These are phyloP conservation scores for Epichloe brachyelytri DNA, from an alignment of 2,329 filamentous ascomycete species.

Conservation along the genomic window DNA sequence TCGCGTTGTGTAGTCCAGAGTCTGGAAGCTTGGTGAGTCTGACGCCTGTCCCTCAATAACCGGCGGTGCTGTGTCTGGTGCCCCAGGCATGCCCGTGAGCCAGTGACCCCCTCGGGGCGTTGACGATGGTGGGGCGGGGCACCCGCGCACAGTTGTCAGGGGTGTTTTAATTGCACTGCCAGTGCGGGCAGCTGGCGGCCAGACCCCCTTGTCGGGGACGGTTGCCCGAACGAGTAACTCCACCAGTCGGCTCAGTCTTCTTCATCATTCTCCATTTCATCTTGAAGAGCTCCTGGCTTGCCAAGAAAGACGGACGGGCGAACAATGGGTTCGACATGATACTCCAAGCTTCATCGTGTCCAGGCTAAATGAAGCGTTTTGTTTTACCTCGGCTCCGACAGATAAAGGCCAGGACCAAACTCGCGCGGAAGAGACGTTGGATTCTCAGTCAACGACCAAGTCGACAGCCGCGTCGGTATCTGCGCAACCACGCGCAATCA, in stretches of 20 bases:
- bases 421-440: too few relatives aligned
- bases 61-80: not conserved
- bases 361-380: too few relatives aligned
- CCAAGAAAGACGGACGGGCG: not conserved
- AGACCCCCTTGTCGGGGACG: not conserved
- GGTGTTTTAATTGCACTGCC: not conserved
- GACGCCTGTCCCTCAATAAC: not conserved
- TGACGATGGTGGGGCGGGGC: not conserved
- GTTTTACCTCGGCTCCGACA: too few relatives aligned
- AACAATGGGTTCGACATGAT: too few relatives aligned
- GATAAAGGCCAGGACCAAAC: too few relatives aligned
- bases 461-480: too few relatives aligned
- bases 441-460: not conserved
- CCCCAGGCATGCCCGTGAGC: too few relatives aligned
- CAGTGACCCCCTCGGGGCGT: not conserved
- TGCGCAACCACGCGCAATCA: too few relatives aligned
- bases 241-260: not conserved
- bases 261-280: not conserved
- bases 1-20: not conserved
- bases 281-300: not conserved
- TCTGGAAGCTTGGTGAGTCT: not conserved
- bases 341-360: too few relatives aligned
- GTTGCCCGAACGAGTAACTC: not conserved
- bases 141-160: not conserved
- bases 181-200: not conserved